Base-by-base conservation (phyloP, 2,329 filamentous ascomycete species). In the Nigrospora oryzae region DNA sequence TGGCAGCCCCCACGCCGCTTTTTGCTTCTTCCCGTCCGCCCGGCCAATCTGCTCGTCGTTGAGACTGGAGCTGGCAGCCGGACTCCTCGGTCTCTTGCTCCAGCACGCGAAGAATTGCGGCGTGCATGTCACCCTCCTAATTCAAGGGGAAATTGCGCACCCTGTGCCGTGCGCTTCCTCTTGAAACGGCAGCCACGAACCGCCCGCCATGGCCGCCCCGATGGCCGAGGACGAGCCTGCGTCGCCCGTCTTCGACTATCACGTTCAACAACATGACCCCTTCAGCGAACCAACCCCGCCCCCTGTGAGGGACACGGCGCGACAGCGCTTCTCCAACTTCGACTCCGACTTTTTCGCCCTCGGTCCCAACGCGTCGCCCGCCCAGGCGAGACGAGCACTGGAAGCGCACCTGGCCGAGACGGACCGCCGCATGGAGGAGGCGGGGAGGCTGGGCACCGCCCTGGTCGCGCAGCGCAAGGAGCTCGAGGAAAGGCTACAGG, bases 401-500 rank as follows among this genome's bases (percentile, higher is more conserved):
- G 85, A 95, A 64, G 89, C 90, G 42, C 93, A 97, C 66, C 75
- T 98, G 40, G 83, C 86, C 50, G 93, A 98, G 64, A 96, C 91
- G 1, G 89, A 95, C 57, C 84, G 89, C 47, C 81, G 91, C 47
- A 83, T 98, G 51, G 86, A 94, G 58, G 90, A 97, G 62, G 87
- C 91, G 6, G 93, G 89, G 28, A 89, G 86, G 59, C 70, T 98
- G 36, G 60, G 93, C 51, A 93, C 85, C 19, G 84, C 89, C 11
- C 76, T 98, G 28, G 80, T 97, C 19, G 80, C 90, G 51, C 93
- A 97, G 68, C 84, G 89, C 54, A 84, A 84, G 60, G 83, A 94
- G 51, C 75, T 98, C 47, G 79, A 81, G 37, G 86, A 94, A 38
- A 83, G 86, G 53, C 67, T 98, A 46, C 82, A 83, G 55, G 89